Base-by-base conservation (phyloP, 768 basidiomycete species). In the Mycena venus region DNA sequence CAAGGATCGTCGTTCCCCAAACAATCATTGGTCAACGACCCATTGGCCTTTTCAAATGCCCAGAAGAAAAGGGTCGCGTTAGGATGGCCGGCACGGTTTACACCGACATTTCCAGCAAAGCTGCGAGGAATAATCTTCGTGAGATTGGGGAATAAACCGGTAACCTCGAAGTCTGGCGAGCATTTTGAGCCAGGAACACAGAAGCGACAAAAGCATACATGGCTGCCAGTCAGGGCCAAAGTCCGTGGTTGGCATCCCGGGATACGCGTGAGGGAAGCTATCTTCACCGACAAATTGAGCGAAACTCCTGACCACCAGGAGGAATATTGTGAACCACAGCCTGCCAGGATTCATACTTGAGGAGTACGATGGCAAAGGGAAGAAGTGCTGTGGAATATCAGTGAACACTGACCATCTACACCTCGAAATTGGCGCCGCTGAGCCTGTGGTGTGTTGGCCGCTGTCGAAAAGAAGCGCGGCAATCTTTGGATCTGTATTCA, bases 11-110 rank as follows among this genome's bases (percentile, higher is more conserved):
- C 65, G 17, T 77, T 75, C 49, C 68, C n/a, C 21, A 60, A 44
- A 1, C 68, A 80, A 4, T 78, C 82, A 6, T n/a, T n/a, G n/a
- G 90, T 93, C 65, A 94, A 82, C 2, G 92, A 92, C 11, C 90
- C 91, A n/a, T 85, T 80, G 1, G 81, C 81, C 56, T 89, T 90
- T 77, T 93, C 92, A 75, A 91, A 91, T 14, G 87, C 92, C 83
- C 88, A 86, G 79, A 93, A 93, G 82, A 92, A 93, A 19, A 93
- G 85, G 0, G 92, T 93, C 68, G 92, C 82, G 62, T 93, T 92
- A 0, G 90, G 90, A 78, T 92, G 92, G 44, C 85, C 86, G 4
- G 82, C 81, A 60, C 92, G 87, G 71, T 90, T 85, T 5, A 93
- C 92, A 27, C 88, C 88, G 60, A 93, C 85, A 66, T 92, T 93